Base-by-base conservation (phyloP, 2,329 filamentous ascomycete species). In the Phaeoacremonium minimum region DNA sequence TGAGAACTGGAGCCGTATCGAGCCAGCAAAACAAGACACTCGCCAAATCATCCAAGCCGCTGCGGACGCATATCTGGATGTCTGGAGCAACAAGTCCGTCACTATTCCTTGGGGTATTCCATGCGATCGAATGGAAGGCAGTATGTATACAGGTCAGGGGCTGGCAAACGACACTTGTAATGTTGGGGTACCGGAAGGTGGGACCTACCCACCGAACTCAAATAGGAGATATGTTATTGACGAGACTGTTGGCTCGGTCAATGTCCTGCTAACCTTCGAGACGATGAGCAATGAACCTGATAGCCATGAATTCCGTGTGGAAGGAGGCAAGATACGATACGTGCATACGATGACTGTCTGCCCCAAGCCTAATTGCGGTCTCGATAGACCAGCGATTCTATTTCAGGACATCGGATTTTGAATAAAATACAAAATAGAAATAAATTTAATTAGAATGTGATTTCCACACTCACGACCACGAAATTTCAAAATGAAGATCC, bases 91-190 rank as follows among this genome's bases (percentile, higher is more conserved):
- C 49, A 45, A 42, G 37, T 53, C 38, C 30, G 54, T 56, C 2
- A 43, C 49, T 3, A 53, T 63, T 8, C 57, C 58, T 2, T 63
- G 56, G 55, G 58, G 56, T 28, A 55, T 51, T 16, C 58, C 57
- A 1, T 63, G 59, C 45, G 48, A 40, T 13, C 49, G 59, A 5
- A 51, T 54, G 4, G 49, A 53, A 33, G 51, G 50, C 13, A 38
- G 37, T 16, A 40, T 48, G 46, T 34, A 48, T n/a, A 53, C 52
- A 28, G 53, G 50, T 14, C 16, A 31, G 19, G 31, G 38, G 14
- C n/a, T n/a, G n/a, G n/a, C n/a, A n/a, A 41, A 38, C 32, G 45
- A 50, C 31, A 48, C 37, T 15, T 48, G 32, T 32, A 26, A 38
- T 28, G 29, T 30, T 15, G 35, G 28, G 9, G 33, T 37, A 18